Conservation (phyloP, 371 early-diverging fungal species). For the Circinella umbellata region DNA sequence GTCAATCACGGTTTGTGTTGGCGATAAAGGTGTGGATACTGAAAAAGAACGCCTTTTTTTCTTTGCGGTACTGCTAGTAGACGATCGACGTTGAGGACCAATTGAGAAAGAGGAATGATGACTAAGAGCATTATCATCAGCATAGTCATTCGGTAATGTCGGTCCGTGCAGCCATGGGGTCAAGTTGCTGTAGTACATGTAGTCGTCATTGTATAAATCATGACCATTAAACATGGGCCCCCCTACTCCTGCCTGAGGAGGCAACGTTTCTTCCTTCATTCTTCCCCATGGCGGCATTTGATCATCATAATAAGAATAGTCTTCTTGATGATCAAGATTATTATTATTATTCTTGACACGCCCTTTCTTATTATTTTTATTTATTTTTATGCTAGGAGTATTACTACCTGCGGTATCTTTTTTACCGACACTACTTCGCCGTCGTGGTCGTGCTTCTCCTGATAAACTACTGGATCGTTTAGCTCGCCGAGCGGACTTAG, state of each 20-base stretch:
- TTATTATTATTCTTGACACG: not conserved
- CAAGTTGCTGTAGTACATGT: not conserved
- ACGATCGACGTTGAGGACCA: not conserved
- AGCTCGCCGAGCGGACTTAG: not conserved
- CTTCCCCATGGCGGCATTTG: not conserved
- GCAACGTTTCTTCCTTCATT: not conserved
- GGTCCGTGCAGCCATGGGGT: slow-evolving; percentile 5
- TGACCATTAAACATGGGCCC: slow-evolving; percentile 8
- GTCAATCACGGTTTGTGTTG: not conserved
- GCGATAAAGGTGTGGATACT: not conserved
- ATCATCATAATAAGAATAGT: not conserved
- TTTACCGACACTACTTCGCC: not conserved
- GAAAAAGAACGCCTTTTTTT: not conserved
- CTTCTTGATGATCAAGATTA: not conserved
- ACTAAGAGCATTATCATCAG: not conserved
- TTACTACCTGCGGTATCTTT: not conserved
- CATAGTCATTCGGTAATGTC: not conserved
- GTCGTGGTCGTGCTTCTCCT: slow-evolving; percentile 5
- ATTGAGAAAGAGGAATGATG: not conserved
- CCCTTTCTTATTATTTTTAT: not conserved
- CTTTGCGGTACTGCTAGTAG: not conserved
- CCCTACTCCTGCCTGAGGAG: not conserved
- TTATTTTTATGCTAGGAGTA: not conserved
- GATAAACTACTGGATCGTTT: not conserved
- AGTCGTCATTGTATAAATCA: slow-evolving; percentile 1